phyloP scores from a whole-genome alignment of 208 protist species.

The Polymyxa betae region DNA sequence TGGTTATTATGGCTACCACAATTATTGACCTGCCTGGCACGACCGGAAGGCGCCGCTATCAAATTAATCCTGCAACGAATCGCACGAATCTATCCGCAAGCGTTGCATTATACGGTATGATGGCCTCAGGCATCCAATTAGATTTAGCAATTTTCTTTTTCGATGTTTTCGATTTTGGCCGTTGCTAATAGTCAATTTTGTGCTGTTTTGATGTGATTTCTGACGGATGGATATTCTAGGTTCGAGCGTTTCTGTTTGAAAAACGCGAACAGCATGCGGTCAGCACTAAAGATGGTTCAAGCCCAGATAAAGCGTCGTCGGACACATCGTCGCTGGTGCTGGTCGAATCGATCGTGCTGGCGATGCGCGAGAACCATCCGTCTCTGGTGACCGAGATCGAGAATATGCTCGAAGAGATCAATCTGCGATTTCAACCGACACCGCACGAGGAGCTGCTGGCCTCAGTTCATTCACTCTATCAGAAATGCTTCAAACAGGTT shows the following conservation, averaged over 20 bases:
- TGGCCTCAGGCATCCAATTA: too few relatives aligned
- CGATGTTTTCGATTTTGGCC: too few relatives aligned
- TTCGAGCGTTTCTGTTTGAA: constrained; percentile 60
- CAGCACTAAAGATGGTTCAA: not conserved
- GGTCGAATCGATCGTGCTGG: constrained; percentile 53
- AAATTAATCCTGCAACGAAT: constrained; percentile 63
- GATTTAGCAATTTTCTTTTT: too few relatives aligned
- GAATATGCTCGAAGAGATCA: constrained; percentile 63
- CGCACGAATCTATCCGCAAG: constrained; percentile 66
- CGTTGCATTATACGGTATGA: constrained; percentile 68
- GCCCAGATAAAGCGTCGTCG: not conserved
- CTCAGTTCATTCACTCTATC: constrained; percentile 53
- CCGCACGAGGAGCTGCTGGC: constrained; percentile 61
- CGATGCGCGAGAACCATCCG: constrained; percentile 58
- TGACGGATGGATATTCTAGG: not conserved
- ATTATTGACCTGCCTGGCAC: constrained; percentile 57
- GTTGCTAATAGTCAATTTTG: too few relatives aligned
- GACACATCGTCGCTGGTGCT: not conserved
- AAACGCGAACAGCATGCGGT: constrained; percentile 58
- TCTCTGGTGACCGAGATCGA: constrained; percentile 60
- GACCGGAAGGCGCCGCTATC: constrained; percentile 54
- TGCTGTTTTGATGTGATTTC: not conserved
- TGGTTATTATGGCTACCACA: constrained; percentile 69
- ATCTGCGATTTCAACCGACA: constrained; percentile 55
- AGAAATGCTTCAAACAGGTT: constrained; percentile 61